Base-by-base conservation (phyloP, 169 alveolate genomes). In the Condylostoma magnum region DNA sequence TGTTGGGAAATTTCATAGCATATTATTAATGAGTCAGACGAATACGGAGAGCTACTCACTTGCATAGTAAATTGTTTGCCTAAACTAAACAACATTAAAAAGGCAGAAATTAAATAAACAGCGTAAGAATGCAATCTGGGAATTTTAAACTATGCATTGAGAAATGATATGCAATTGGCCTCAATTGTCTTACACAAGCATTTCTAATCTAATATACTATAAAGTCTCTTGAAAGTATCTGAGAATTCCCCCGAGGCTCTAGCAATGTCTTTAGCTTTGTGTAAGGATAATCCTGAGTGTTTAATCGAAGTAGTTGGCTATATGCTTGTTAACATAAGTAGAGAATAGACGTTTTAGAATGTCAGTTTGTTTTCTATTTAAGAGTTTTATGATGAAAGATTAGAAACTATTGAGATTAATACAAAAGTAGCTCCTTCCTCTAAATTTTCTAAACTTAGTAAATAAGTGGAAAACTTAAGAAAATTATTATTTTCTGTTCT, bases 181-280 rank as follows among this genome's bases (percentile, higher is more conserved):
- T 38, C 36, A 60, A 55, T 20, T 20, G n/a, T 60, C 58, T 33
- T 60, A 12, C 18, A 30, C 36, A 60, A 60, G 58, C 27, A 60
- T 41, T 60, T 60, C 30, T 15, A 18, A 1, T 15, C 36, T 20
- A n/a, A 18, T 12, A 28, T 33, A 30, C 22, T 60, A 8, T 18
- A 60, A 41, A 41, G 18, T 20, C 30, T 60, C 27, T 27, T 15
- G 6, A 55, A 41, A n/a, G 8, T 60, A 15, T 55, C 68, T 12
- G 25, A 27, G 25, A 33, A 60, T n/a, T 18, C 46, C 57, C 71
- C 71, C 8, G 71, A 60, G 4, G 58, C 71, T n/a, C 56, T 60
- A n/a, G n/a, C n/a, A n/a, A n/a, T n/a, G n/a, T n/a, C n/a, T n/a
- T n/a, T n/a, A n/a, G n/a, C n/a, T n/a, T n/a, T n/a, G n/a, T n/a